Conservation (phyloP, 768 basidiomycete species). For the Xerocomellus chrysenteron region DNA sequence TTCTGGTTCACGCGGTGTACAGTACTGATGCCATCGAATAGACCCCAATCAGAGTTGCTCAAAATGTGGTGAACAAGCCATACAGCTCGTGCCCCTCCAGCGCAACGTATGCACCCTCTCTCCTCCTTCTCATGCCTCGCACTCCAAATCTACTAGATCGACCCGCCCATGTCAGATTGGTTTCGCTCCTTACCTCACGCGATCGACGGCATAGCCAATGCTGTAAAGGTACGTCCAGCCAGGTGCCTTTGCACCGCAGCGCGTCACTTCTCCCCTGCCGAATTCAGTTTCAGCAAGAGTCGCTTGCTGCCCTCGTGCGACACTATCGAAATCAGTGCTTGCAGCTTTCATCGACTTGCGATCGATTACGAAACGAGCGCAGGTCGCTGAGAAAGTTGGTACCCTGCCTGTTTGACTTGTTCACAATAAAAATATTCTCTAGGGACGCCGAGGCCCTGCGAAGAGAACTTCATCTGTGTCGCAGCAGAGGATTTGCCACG, state of each 20-base stretch:
- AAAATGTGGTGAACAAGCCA: constrained; percentile 60
- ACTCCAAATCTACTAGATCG: constrained; percentile 52
- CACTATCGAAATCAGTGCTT: constrained; percentile 58
- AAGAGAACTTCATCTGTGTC: constrained; percentile 50
- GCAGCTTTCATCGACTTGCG: constrained; percentile 40
- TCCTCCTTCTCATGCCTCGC: not conserved
- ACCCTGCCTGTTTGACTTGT: not conserved
- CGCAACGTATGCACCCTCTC: constrained; percentile 51
- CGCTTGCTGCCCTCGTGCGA: constrained; percentile 64
- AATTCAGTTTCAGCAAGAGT: constrained; percentile 74
- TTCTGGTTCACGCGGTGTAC: not conserved
- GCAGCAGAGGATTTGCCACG: constrained; percentile 30
- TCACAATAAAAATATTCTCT: constrained; percentile 2
- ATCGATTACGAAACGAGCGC: constrained; percentile 38
- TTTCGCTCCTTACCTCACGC: constrained; percentile 62
- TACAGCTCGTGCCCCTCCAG: constrained; percentile 73
- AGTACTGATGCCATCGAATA: constrained; percentile 27
- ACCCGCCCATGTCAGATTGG: constrained; percentile 80
- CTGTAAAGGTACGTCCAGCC: constrained; percentile 53
- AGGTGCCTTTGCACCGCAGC: not conserved
- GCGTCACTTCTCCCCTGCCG: not conserved
- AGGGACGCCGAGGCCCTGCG: constrained; percentile 53
- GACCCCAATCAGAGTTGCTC: constrained; percentile 73
- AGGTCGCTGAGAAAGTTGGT: constrained; percentile 54
- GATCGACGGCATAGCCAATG: constrained; percentile 63